Conservation (phyloP, 768 basidiomycete genomes). For the Pholiota microspora region DNA sequence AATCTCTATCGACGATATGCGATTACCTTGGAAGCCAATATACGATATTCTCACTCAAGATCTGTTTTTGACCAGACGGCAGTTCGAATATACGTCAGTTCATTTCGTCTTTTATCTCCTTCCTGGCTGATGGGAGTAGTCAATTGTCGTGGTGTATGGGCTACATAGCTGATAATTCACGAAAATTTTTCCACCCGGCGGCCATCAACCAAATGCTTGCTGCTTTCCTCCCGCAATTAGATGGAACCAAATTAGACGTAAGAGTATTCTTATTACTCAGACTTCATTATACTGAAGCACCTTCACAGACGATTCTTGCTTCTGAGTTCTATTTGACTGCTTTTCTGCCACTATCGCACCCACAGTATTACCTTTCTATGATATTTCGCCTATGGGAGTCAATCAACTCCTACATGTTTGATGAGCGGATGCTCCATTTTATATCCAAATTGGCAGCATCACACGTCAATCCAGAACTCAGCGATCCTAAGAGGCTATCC, state of each 20-base stretch:
- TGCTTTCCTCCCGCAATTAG: constrained; percentile 77
- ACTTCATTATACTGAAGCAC: constrained; percentile 10
- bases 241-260: constrained; percentile 73
- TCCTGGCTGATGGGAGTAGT: constrained; percentile 31
- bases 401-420: constrained; percentile 85
- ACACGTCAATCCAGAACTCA: constrained; percentile 76
- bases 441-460: constrained; percentile 73
- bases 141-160: constrained; percentile 80
- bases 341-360: constrained; percentile 83
- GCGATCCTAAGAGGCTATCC: constrained; percentile 67
- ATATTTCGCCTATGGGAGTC: constrained; percentile 87
- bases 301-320: constrained; percentile 62
- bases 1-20: constrained; percentile 72
- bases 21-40: constrained; percentile 80
- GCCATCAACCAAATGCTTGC: constrained; percentile 86
- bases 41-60: constrained; percentile 69
- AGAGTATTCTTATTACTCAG: constrained; percentile 24
- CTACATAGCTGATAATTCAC: constrained; percentile 60
- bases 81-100: constrained; percentile 76
- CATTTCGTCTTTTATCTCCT: neutral
- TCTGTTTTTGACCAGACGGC: constrained; percentile 72
- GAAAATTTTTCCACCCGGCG: constrained; percentile 87
- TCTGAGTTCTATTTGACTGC: constrained; percentile 85
- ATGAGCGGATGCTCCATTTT: constrained; percentile 87
- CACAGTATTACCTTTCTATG: constrained; percentile 80